Percentiles rank a stretch among this genome's conserved stretches.
Conservation (phyloP, 2,329 filamentous ascomycete species). For the Ceratocystis cubensis region DNA sequence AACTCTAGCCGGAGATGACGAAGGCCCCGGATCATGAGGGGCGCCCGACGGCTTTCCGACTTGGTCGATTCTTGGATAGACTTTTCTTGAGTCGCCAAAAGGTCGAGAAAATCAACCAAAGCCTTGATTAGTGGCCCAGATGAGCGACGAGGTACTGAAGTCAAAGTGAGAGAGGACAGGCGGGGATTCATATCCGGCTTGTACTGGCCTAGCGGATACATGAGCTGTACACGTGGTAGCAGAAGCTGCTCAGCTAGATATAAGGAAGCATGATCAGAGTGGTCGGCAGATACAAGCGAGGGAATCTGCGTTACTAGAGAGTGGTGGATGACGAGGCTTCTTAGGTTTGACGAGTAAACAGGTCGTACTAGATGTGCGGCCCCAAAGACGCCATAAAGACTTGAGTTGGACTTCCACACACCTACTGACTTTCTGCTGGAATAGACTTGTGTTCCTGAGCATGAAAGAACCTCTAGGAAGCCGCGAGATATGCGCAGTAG, state of each 20-base stretch:
- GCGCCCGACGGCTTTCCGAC: constrained; percentile 28
- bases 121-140: constrained; percentile 37
- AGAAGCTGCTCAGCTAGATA: constrained; percentile 37
- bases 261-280: constrained; percentile 29
- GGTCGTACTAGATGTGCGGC: constrained; percentile 39
- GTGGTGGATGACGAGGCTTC: constrained; percentile 44
- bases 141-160: constrained; percentile 42
- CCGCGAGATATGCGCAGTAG: constrained; percentile 35
- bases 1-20: constrained; percentile 44
- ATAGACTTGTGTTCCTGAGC: constrained; percentile 13
- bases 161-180: constrained; percentile 40
- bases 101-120: constrained; percentile 37
- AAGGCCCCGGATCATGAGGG: constrained; percentile 39
- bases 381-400: constrained; percentile 35
- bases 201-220: constrained; percentile 37
- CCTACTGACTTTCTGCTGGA: constrained; percentile 23
- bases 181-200: constrained; percentile 46
- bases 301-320: constrained; percentile 46
- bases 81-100: constrained; percentile 38
- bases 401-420: constrained; percentile 27
- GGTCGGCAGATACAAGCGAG: constrained; percentile 31
- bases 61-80: constrained; percentile 29
- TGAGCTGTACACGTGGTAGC: constrained; percentile 32
- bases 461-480: constrained; percentile 38
- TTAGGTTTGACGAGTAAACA: constrained; percentile 41